These are phyloP conservation scores for Eremomyces bilateralis DNA, from an alignment of 495 filamentous ascomycete genomes.

Conservation along the genomic window DNA sequence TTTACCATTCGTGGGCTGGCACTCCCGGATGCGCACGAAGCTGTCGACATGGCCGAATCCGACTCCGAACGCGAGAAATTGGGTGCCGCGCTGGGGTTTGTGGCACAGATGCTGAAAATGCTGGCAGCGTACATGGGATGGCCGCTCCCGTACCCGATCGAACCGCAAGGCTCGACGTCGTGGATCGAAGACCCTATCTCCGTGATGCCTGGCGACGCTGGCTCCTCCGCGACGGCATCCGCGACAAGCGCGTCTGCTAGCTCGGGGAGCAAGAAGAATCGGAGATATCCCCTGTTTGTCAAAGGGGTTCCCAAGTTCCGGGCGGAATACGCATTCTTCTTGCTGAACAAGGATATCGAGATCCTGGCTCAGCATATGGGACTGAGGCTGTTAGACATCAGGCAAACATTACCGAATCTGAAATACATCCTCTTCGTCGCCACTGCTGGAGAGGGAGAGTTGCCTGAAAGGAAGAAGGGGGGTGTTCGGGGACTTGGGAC, in stretches of 20 bases:
- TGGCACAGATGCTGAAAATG: conserved; percentile 51
- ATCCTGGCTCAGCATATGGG: conserved; percentile 54
- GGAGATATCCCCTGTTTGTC: conserved; percentile 44
- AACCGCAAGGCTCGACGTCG: conserved; percentile 45
- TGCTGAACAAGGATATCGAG: conserved; percentile 88
- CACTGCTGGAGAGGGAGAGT: conserved; percentile 51
- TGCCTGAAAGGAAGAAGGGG: conserved; percentile 57
- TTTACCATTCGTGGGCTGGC: conserved; percentile 57
- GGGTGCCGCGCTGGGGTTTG: conserved; percentile 64
- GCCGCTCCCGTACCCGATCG: conserved; percentile 62
- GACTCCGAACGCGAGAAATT: conserved; percentile 40
- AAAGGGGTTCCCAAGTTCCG: conserved; percentile 57
- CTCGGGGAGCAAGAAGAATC: too few species aligned
- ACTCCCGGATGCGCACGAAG: conserved; percentile 44
- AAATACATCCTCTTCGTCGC: conserved; percentile 82
- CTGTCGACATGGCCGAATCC: conserved; percentile 26
- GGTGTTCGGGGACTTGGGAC: conserved; percentile 45
- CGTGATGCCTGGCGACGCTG: conserved; percentile 16
- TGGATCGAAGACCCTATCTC: conserved; percentile 65
- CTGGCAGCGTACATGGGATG: conserved; percentile 67
- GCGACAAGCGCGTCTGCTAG: too few species aligned
- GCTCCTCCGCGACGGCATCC: too few species aligned
- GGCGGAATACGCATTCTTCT: conserved; percentile 87
- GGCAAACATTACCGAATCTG: conserved; percentile 78
- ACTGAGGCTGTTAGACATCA: conserved; percentile 58